Conservation (phyloP, 2,329 filamentous ascomycete genomes). For the Colletotrichum cereale region DNA sequence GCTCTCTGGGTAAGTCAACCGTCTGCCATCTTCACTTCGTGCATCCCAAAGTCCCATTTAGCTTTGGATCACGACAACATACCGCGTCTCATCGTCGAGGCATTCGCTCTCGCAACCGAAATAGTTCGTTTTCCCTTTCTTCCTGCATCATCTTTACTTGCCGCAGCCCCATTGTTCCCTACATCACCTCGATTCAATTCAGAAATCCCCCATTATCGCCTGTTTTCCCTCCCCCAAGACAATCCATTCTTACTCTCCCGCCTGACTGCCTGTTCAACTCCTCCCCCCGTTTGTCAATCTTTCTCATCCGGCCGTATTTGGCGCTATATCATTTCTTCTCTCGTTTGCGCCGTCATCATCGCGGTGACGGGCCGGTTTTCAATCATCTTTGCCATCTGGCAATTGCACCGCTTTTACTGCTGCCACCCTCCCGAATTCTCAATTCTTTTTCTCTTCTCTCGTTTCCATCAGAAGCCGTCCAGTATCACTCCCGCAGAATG, state of each 20-base stretch:
- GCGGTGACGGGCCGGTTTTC: constrained; percentile 24
- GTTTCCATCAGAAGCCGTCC: constrained; percentile 40
- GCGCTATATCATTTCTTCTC: constrained; percentile 33
- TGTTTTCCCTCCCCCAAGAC: constrained; percentile 24
- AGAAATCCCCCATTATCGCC: constrained; percentile 7
- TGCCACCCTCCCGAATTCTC: constrained; percentile 34
- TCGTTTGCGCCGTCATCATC: constrained; percentile 31
- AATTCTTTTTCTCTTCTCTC: constrained; percentile 35
- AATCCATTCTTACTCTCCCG: constrained; percentile 27
- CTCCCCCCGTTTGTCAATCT: constrained; percentile 37
- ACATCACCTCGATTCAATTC: constrained; percentile 28
- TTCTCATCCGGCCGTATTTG: constrained; percentile 26
- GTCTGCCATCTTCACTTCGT: constrained; percentile 29
- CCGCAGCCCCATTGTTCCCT: constrained; percentile 34
- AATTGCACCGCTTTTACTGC: constrained; percentile 37
- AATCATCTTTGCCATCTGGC: constrained; percentile 37
- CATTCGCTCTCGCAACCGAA: constrained; percentile 36
- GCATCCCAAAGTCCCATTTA: constrained; percentile 30
- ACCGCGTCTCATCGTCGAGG: constrained; percentile 37
- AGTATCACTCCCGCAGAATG: constrained; percentile 51
- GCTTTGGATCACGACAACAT: constrained; percentile 36
- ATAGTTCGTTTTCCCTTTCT: constrained; percentile 43
- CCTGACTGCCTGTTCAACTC: constrained; percentile 30
- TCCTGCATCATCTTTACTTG: constrained; percentile 37
- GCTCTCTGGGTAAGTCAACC: constrained; percentile 23